phyloP scores from a whole-genome alignment of 1,284 basidiomycete species.

The Chiua sp. region DNA sequence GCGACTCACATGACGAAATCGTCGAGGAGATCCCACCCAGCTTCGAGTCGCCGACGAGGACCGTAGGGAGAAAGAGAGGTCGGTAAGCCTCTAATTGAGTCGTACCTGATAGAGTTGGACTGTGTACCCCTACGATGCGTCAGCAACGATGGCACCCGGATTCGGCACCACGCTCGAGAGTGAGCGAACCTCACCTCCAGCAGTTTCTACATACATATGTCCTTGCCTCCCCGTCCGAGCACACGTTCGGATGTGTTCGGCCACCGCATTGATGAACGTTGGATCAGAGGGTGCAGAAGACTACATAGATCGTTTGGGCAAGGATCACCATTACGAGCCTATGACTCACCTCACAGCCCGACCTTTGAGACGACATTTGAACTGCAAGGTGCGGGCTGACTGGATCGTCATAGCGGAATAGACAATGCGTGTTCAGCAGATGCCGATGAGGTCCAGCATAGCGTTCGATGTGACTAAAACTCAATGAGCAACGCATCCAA shows the following conservation, averaged over 20 bases:
- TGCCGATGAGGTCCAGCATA: slow-evolving; percentile 51
- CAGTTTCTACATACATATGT: slow-evolving; percentile 91
- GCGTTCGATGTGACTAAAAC: slow-evolving; percentile 69
- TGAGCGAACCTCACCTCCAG: slow-evolving; percentile 81
- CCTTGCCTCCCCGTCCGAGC: slow-evolving; percentile 45
- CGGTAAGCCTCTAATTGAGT: slow-evolving; percentile 89
- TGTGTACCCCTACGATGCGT: slow-evolving; percentile 84
- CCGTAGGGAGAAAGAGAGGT: slow-evolving; percentile 81
- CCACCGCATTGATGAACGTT: slow-evolving; percentile 72
- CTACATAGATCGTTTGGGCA: slow-evolving; percentile 17
- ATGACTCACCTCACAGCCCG: slow-evolving; percentile 31
- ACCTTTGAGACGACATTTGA: slow-evolving; percentile 55
- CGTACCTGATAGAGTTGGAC: slow-evolving; percentile 85
- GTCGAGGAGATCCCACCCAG: slow-evolving; percentile 97
- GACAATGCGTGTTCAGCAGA: slow-evolving; percentile 69
- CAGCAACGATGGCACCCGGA: slow-evolving; percentile 5
- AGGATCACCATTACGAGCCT: background rate
- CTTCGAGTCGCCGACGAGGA: slow-evolving; percentile 88
- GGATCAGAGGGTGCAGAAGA: slow-evolving; percentile 58
- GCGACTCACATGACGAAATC: slow-evolving; percentile 55
- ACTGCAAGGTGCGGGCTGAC: slow-evolving; percentile 95
- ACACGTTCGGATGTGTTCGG: slow-evolving; percentile 62
- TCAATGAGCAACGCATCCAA: slow-evolving; percentile 1
- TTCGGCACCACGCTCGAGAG: slow-evolving; percentile 10
- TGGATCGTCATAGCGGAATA: slow-evolving; percentile 88